Base-by-base conservation (phyloP, 1,284 basidiomycete species). In the Sanguinoderma infundibulare region DNA sequence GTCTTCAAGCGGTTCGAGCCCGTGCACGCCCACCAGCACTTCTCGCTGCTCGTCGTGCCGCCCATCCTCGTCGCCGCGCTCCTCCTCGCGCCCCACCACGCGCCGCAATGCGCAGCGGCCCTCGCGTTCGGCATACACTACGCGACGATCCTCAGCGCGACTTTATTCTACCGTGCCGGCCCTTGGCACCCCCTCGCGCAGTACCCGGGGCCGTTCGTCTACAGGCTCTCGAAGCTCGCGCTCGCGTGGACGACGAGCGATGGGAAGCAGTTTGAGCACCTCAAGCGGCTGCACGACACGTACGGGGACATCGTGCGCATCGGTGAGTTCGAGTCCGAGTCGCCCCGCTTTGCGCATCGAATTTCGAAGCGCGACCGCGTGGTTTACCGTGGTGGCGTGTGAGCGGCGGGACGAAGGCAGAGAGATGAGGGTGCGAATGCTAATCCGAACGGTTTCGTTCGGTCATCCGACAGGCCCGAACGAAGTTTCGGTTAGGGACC, bases 401-500 rank as follows among this genome's bases (percentile, higher is more conserved):
- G 46, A 49, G 28, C 46, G n/a, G 46, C 28, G 24, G 28, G 12
- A 15, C 46, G 15, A 28, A 32, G n/a, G n/a, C 6, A 49, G 46
- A n/a, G 14, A 14, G 7, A 20, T 28, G 39, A 6, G 24, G 24
- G 22, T 22, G 42, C 42, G 24, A 26, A 53, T n/a, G 52, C 32
- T 20, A 42, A 44, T 20, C 5, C 39, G 34, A 17, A 15, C n/a
- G n/a, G n/a, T n/a, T n/a, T n/a, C n/a, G n/a, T n/a, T n/a, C n/a
- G n/a, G n/a, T 30, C 22, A 22, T 36, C 30, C 36, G 22, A 10
- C 32, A 79, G 78, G 77, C 22, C 78, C 78, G 4, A 79, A 79
- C 61, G 77, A 78, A 57, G 57, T 79, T 6, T 77, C 77, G 17
- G 69, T 78, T 36, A 62, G 70, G 22, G 73, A 78, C 36, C 59